A percentile compares a stretch with the other conserved stretches of the same genome.
Conservation (phyloP, 2,329 filamentous ascomycete genomes). For the Biscogniauxia sp. region DNA sequence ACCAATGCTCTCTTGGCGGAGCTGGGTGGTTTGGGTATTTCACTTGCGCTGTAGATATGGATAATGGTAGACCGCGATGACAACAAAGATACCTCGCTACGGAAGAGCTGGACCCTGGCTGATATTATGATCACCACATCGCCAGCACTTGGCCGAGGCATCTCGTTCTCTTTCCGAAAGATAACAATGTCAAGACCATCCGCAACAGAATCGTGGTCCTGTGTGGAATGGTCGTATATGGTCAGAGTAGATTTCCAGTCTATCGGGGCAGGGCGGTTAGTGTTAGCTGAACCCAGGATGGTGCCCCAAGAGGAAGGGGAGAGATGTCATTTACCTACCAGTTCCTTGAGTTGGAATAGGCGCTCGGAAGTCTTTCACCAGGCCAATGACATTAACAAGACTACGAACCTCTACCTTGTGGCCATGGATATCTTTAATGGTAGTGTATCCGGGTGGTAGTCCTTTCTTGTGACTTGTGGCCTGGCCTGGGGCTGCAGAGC, state of each 20-base stretch:
- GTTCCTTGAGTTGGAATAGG: conserved; percentile 48
- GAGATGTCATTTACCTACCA: conserved; percentile 39
- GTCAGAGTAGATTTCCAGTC: conserved; percentile 61
- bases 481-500: conserved; percentile 9
- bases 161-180: conserved; percentile 53
- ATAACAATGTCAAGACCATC: conserved; percentile 52
- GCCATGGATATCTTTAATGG: conserved; percentile 44
- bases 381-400: conserved; percentile 62
- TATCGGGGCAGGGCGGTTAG: conserved; percentile 26
- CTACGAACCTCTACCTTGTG: conserved; percentile 27
- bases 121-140: conserved; percentile 65
- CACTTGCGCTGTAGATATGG: conserved; percentile 40
- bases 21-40: conserved; percentile 40
- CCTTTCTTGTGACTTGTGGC: conserved; percentile 5
- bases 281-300: not conserved
- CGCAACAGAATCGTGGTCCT: conserved; percentile 35
- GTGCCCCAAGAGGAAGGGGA: not conserved
- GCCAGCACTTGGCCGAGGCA: conserved; percentile 48
- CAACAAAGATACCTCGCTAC: conserved; percentile 41
- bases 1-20: conserved; percentile 36
- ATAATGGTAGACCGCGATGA: conserved; percentile 43
- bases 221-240: conserved; percentile 57
- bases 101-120: conserved; percentile 47
- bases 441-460: conserved; percentile 37
- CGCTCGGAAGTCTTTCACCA: conserved; percentile 64